These are phyloP conservation scores for Styphnolobium japonicum DNA, from an alignment of 306 rosid species.

Conservation along the genomic window DNA sequence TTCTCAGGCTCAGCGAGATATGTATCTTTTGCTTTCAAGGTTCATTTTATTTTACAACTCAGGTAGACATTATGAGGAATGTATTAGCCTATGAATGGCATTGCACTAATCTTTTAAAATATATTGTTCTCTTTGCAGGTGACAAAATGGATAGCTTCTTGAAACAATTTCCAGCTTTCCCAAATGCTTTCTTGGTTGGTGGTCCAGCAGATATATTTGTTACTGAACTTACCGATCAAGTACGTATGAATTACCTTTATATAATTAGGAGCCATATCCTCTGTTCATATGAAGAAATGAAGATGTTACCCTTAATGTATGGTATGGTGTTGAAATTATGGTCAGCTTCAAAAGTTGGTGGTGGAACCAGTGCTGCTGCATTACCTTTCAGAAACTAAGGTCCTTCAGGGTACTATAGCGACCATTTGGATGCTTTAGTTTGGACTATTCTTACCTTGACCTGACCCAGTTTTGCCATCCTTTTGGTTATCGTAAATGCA, in stretches of 20 bases:
- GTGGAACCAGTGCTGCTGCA: constrained; percentile 96
- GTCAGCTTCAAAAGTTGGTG: constrained; percentile 89
- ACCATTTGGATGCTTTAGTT: constrained; percentile 18
- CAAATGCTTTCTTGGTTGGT: constrained; percentile 81
- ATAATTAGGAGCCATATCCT: not conserved
- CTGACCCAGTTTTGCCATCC: constrained; percentile 2
- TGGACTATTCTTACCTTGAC: constrained; percentile 17
- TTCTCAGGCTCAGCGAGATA: constrained; percentile 89
- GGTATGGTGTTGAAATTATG: not conserved
- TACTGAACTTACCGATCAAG: constrained; percentile 93
- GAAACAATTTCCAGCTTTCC: constrained; percentile 71
- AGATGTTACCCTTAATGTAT: constrained; percentile 1
- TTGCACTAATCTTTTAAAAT: constrained; percentile 24
- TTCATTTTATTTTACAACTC: constrained; percentile 82
- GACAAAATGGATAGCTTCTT: constrained; percentile 78
- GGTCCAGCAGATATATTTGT: constrained; percentile 85
- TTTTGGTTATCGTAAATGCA: constrained; percentile 16
- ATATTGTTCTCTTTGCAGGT: constrained; percentile 46
- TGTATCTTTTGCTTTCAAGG: constrained; percentile 85
- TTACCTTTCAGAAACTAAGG: constrained; percentile 72
- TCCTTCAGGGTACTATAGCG: constrained; percentile 65
- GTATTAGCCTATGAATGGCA: constrained; percentile 15
- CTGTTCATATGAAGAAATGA: not conserved
- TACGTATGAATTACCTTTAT: constrained; percentile 26
- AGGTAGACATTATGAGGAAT: constrained; percentile 52